phyloP scores from a whole-genome alignment of 176 grass and related monocot species.

The Chloris gayana region DNA sequence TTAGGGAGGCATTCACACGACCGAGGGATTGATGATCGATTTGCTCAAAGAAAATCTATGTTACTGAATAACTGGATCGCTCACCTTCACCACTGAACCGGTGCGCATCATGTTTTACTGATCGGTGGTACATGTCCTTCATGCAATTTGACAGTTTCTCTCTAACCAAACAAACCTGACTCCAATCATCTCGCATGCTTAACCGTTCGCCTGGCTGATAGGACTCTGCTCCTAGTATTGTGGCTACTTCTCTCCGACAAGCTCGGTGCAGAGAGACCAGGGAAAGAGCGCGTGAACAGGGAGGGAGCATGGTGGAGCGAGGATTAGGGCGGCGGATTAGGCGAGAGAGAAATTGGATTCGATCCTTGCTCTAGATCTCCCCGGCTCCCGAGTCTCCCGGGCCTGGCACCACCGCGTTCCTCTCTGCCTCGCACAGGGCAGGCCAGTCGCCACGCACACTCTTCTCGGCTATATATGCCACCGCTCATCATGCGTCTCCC shows the following conservation, averaged over 20 bases:
- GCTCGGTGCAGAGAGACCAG: conserved; percentile 21
- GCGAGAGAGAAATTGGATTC: conserved; percentile 39
- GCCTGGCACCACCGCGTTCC: background rate
- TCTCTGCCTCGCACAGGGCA: no score
- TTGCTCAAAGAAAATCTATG: background rate
- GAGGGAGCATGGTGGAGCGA: conserved; percentile 40
- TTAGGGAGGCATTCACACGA: background rate
- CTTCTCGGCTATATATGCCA: conserved; percentile 44
- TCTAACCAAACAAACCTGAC: background rate
- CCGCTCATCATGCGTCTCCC: conserved; percentile 6
- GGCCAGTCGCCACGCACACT: conserved; percentile 3
- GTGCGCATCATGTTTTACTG: background rate
- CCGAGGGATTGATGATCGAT: background rate
- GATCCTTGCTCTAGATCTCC: conserved; percentile 55
- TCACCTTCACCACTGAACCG: background rate
- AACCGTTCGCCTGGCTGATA: background rate
- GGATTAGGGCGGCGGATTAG: conserved; percentile 51
- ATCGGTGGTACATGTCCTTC: background rate
- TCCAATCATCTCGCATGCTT: conserved; percentile 20
- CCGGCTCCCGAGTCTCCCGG: conserved; percentile 43
- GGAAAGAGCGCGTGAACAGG: conserved; percentile 26
- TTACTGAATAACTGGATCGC: background rate
- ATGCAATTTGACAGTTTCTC: background rate
- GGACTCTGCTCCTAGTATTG: conserved; percentile 8
- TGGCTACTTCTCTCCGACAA: conserved; percentile 17